These are phyloP conservation scores for Rosa chinensis DNA, from an alignment of 306 rosid species.

Conservation along the genomic window DNA sequence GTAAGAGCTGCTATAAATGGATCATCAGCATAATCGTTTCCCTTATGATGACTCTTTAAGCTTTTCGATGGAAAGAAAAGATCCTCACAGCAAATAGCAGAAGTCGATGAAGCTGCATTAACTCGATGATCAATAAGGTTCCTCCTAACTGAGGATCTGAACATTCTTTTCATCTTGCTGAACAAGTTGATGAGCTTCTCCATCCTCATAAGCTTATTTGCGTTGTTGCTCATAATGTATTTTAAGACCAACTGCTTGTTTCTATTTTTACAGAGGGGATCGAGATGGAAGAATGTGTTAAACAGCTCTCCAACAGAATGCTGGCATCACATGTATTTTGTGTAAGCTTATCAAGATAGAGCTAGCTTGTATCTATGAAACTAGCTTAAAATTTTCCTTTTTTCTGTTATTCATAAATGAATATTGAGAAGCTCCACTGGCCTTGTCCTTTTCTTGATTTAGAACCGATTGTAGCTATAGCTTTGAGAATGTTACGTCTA, in stretches of 20 bases:
- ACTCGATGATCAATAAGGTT: not conserved
- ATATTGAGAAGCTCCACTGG: not conserved
- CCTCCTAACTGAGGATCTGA: constrained; percentile 6
- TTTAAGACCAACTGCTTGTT: not conserved
- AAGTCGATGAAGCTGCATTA: not conserved
- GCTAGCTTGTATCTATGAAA: constrained; percentile 11
- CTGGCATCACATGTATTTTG: constrained; percentile 13
- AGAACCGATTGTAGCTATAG: constrained; percentile 8
- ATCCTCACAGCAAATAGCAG: constrained; percentile 34
- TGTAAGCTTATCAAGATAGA: not conserved
- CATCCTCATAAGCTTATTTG: constrained; percentile 7
- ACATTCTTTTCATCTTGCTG: constrained; percentile 30
- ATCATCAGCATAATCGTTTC: constrained; percentile 6
- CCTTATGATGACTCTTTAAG: not conserved
- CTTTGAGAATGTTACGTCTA: not conserved
- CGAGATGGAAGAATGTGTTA: not conserved
- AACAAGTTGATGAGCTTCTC: constrained; percentile 23
- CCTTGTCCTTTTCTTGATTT: constrained; percentile 25
- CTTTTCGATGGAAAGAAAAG: constrained; percentile 29
- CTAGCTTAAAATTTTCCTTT: not conserved
- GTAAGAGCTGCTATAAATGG: constrained; percentile 25
- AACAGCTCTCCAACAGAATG: too few relatives aligned
- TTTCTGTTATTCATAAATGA: constrained; percentile 24
- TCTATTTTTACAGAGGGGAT: not conserved
- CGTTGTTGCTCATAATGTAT: not conserved